Percentiles rank a stretch among this genome's conserved stretches.
phyloP scores from a whole-genome alignment of 768 basidiomycete species.

The Rickenella mellea region DNA sequence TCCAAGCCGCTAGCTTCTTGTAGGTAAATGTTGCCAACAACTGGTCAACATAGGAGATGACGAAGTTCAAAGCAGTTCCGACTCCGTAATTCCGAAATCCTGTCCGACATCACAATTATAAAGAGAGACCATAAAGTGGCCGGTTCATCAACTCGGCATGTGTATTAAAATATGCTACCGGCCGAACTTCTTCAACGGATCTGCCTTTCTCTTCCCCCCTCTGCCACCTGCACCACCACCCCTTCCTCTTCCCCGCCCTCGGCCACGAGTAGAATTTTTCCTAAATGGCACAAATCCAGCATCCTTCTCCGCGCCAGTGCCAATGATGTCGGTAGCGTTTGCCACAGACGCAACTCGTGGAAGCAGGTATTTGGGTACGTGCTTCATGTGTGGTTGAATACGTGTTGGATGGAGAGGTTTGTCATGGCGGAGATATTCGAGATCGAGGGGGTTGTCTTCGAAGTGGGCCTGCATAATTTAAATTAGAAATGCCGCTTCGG shows the following conservation, averaged over 20 bases:
- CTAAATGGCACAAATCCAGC: conserved; percentile 68
- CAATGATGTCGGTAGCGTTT: conserved; percentile 5
- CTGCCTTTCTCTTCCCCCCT: conserved; percentile 62
- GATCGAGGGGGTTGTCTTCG: conserved; percentile 90
- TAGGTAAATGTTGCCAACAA: too few species aligned
- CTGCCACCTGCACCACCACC: conserved; percentile 29
- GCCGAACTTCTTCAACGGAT: conserved; percentile 72
- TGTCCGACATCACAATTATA: too few species aligned
- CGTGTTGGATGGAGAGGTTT: conserved; percentile 86
- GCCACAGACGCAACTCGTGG: conserved; percentile 66
- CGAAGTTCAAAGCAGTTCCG: too few species aligned
- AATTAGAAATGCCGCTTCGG: conserved; percentile 3
- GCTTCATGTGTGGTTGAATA: conserved; percentile 90
- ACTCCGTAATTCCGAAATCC: too few species aligned
- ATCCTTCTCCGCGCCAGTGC: conserved; percentile 11
- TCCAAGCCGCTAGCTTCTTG: too few species aligned
- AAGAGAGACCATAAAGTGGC: too few species aligned
- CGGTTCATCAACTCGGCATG: not conserved
- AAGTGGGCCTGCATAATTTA: conserved; percentile 71
- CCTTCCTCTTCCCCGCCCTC: conserved; percentile 44
- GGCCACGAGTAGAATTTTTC: conserved; percentile 37
- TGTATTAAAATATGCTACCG: not conserved
- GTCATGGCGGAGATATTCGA: conserved; percentile 90
- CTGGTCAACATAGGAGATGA: too few species aligned
- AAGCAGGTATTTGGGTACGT: conserved; percentile 87